Conservation (phyloP, 345 rosid species). For the Bruguiera gymnorhiza region DNA sequence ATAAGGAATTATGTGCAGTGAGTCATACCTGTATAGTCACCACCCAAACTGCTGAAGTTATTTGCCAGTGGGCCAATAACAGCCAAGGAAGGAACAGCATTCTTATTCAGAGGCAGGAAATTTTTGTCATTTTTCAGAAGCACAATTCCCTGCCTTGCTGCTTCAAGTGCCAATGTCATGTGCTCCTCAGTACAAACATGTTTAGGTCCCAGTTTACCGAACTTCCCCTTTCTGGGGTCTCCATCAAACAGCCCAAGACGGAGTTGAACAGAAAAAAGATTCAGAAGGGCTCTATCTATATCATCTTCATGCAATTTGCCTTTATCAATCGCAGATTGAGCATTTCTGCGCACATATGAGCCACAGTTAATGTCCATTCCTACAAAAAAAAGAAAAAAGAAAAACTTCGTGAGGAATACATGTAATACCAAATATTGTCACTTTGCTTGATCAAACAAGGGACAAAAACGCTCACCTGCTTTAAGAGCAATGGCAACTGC, state of each 20-base stretch:
- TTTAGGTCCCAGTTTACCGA: slow-evolving; percentile 24
- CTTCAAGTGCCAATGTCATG: slow-evolving; percentile 29
- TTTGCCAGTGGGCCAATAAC: slow-evolving; percentile 54
- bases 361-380: slow-evolving; percentile 33
- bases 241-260: slow-evolving; percentile 30
- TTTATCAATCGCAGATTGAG: slow-evolving; percentile 21
- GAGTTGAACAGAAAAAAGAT: slow-evolving; percentile 26
- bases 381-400: neutral
- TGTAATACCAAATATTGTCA: neutral
- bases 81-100: slow-evolving; percentile 25
- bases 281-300: slow-evolving; percentile 32
- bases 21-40: slow-evolving; percentile 67
- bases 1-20: neutral
- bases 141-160: slow-evolving; percentile 34
- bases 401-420: neutral
- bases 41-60: slow-evolving; percentile 55
- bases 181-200: slow-evolving; percentile 28
- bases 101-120: slow-evolving; percentile 25
- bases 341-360: slow-evolving; percentile 19
- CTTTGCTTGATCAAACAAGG: neutral
- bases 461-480: slow-evolving; percentile 54
- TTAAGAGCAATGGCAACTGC: slow-evolving; percentile 76
- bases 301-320: slow-evolving; percentile 26
- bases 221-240: slow-evolving; percentile 22
- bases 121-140: slow-evolving; percentile 28